Base-by-base conservation (phyloP, 306 rosid species). In the Begonia masoniana region DNA sequence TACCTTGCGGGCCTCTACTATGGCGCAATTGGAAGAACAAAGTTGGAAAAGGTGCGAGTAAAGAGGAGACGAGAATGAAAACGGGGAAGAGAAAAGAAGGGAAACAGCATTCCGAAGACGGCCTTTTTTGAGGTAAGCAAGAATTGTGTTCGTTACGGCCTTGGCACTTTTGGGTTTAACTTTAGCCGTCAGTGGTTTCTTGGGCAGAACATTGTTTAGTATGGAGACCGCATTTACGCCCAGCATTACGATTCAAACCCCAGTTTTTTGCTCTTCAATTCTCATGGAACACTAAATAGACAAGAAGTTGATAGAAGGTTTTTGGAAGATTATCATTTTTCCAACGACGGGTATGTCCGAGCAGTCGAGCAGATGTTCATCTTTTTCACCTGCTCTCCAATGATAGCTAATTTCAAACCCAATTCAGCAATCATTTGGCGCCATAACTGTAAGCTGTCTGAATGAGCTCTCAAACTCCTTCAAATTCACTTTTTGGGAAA, bases 21-120 rank as follows among this genome's bases (percentile, higher is more conserved):
- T 55, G 53, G 81, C 61, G 5, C 65, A 69, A 15, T 24, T 71
- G 15, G 66, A 61, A 63, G 84, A 72, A 48, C 84, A 82, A 15
- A 68, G 52, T 31, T 74, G 82, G 79, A 85, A 77, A 72, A 85
- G 82, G 14, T 58, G 71, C 13, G 82, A 65, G 49, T 85, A 82
- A 48, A 85, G 62, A 41, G 78, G 47, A 62, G 58, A 72, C 0
- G 76, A 72, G 50, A 85, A 57, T 8, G 77, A 79, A 49, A 26
- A 43, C 1, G 76, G 79, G 56, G 77, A 54, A 15, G 67, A 57
- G 47, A 66, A 77, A 57, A 85, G 83, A 59, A 67, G 9, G 6
- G 74, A 73, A 7, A 80, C 73, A 13, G 88, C 92, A 64, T 75
- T 64, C 6, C 43, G 65, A 31, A 82, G 73, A 36, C 55, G 75